These are phyloP conservation scores for Isabelozyma pseudorhagii DNA, from an alignment of 805 yeast genomes.

Conservation along the genomic window DNA sequence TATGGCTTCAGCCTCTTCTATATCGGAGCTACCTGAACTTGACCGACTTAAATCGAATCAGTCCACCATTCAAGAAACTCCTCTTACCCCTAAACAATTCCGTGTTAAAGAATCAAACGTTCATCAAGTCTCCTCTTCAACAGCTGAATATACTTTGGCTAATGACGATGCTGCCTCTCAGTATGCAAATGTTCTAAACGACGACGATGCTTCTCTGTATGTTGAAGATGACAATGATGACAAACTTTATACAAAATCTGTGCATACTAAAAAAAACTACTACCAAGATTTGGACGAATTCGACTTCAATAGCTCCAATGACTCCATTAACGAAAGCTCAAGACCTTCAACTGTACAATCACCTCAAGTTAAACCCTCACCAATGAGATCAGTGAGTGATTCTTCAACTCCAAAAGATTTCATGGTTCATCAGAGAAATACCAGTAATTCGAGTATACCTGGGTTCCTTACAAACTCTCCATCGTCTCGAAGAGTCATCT, in stretches of 20 bases:
- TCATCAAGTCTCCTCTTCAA: background rate
- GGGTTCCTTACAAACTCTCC: background rate
- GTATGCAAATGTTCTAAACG: background rate
- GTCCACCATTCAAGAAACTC: background rate
- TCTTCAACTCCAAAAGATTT: slow-evolving; percentile 1
- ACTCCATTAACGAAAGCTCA: slow-evolving; percentile 6
- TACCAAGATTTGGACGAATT: slow-evolving; percentile 10
- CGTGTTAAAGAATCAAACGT: background rate
- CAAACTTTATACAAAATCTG: background rate
- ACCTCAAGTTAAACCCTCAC: background rate
- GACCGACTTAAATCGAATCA: background rate
- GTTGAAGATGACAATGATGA: background rate
- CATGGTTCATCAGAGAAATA: background rate
- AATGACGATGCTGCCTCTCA: background rate
- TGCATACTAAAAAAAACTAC: background rate
- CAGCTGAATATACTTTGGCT: background rate
- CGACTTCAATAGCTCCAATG: slow-evolving; percentile 12
- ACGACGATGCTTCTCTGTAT: background rate
- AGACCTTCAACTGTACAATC: background rate
- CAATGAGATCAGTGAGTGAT: slow-evolving; percentile 3
- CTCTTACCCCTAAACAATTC: background rate
- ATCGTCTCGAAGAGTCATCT: slow-evolving; percentile 7
- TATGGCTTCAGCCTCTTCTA: background rate
- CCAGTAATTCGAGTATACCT: background rate
- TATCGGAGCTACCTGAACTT: background rate